Evolutionary conservation across 2,329 filamentous ascomycete genomes (phyloP), one percentile per base, ranked within the genome.

Genomic region (Thielaviopsis populi): DNA sequence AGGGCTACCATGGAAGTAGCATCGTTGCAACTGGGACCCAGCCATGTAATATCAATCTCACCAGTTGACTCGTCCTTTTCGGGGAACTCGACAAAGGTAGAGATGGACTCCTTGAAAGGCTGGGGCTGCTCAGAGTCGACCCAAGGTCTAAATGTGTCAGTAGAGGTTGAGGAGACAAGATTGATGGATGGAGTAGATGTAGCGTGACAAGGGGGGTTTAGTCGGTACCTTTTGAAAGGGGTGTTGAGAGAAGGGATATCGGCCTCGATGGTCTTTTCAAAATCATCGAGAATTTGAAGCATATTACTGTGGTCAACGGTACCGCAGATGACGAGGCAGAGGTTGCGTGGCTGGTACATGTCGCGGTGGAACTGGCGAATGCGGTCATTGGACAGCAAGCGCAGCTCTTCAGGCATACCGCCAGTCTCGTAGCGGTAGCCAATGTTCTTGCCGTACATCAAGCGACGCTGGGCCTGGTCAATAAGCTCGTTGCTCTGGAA

Each of bases 401-500:
- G 85, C 60, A 99, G 79, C 41, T 91, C 87, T 69, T 96, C 89
- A 77, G 95, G 95, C 86, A 96, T 90, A 15, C 94, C 94, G 13
- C 94, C 94, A n/a, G 94, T 99, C 75, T 99, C 94, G 69, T 96
- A 97, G 65, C 92, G 86, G 72, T 96, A 99, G 2, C 94, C 94
- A 63, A 95, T 84, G 58, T 89, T 87, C 72, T 94, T 84, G 0
- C 91, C 91, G 69, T 97, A 99, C 42, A 96, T 78, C 54, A 94
- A 77, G 1, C 89, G 84, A 48, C 89, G 86, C 62, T 89, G 86
- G 68, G 83, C 82, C 65, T 96, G 79, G 68, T 96, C 89, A 82
- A 97, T 96, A 65, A 97, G 83, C 72, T 96, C 90, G 7, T 80
- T 79, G 68, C 88, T 85, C 62, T 84, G 86, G 71, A 95, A 95